Evolutionary conservation across 805 yeast species (phyloP), one percentile per base, ranked within the genome.

Genomic region (Huiozyma sinensis): DNA sequence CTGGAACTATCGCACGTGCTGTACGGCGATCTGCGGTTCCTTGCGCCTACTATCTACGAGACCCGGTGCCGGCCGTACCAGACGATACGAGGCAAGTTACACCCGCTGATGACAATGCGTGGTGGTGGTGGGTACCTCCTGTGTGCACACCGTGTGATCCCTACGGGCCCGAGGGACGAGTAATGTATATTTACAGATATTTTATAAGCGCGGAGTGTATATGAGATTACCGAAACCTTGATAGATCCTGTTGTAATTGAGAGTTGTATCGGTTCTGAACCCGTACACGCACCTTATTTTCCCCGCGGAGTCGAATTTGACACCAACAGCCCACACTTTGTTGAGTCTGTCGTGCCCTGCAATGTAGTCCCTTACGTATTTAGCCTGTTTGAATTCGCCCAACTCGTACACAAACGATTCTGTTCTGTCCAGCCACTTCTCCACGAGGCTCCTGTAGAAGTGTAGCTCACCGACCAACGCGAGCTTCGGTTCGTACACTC

Each of bases 31-130:
- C 71, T 77, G 47, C 71, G 87, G 39, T 75, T 85, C 7, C 68
- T 92, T 52, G 90, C 92, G 0, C 95, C 97, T 5, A 76, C 86
- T 11, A 77, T 90, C 24, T 71, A 75, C 49, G 96, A 89, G 61
- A 77, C 94, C 1, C 72, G 85, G 49, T 92, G 83, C 9, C 75
- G 97, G 50, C 81, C 80, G 41, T 89, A 83, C 60, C 99, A 92
- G 67, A 87, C 97, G 3, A 77, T 90, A 29, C 86, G 95, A 13
- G 98, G 97, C 6, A 79, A 94, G 58, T 69, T 90, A 56, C 99
- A 92, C 62, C 99, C 99, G 0, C 58, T 81, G 47, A 92, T 92
- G 99, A 85, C 97, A 0, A 79, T 82, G 72, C 74, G 86, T 55
- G 88, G 95, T 6, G 89, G 83, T 46, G 97, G 97, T 32, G 99